Evolutionary conservation across 768 basidiomycete species (phyloP).

Genomic region (Cystofilobasidium bisporidii): DNA sequence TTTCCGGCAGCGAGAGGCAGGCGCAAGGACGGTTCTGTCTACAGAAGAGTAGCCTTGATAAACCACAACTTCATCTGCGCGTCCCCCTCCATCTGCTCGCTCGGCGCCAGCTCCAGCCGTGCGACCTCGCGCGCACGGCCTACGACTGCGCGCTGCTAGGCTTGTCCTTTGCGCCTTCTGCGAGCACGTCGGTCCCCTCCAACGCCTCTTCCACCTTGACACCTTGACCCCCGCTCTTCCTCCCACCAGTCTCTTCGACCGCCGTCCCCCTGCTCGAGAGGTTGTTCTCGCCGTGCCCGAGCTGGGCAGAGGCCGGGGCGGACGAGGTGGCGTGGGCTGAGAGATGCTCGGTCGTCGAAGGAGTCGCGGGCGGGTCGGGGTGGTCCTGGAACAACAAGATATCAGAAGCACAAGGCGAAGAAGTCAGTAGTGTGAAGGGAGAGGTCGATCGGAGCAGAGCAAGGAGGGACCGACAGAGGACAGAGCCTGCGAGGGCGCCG

Average conservation of each 20-base stretch:
- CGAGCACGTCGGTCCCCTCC: conserved; percentile 2
- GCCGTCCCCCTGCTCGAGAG: neutral
- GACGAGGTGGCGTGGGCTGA: neutral
- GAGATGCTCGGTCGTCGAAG: neutral
- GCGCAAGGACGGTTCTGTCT: no score
- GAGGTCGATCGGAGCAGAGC: neutral
- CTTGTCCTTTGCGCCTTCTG: conserved; percentile 16
- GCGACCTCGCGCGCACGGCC: no score
- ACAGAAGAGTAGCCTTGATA: no score
- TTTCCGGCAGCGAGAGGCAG: no score
- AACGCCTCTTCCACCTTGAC: neutral
- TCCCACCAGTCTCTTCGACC: neutral
- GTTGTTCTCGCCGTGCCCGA: neutral
- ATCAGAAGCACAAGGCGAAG: no score
- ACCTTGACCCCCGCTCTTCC: neutral
- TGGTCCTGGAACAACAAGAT: no score
- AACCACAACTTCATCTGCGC: no score
- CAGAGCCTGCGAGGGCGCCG: neutral
- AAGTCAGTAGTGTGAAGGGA: neutral
- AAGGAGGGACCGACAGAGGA: neutral
- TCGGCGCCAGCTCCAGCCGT: no score
- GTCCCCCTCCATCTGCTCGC: no score
- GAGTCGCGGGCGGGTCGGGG: neutral
- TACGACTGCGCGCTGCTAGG: conserved; percentile 7
- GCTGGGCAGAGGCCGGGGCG: neutral